Evolutionary conservation across 2,329 filamentous ascomycete genomes (phyloP).

Genomic region (Zopfia rhizophila): DNA sequence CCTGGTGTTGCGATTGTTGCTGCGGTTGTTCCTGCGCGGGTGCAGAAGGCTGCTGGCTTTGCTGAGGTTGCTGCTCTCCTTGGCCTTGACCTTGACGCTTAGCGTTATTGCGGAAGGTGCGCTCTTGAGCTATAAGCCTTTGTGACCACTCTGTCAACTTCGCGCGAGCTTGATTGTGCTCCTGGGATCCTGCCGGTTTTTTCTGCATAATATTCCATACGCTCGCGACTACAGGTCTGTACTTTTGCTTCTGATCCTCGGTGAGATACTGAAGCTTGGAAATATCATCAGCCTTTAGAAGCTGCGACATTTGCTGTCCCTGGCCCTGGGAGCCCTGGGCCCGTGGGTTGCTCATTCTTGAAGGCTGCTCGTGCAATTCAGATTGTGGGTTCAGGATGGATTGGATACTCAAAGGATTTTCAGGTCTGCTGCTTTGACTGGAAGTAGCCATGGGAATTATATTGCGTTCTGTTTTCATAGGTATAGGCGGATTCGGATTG

Average conservation of each 20-base stretch:
- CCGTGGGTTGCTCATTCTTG: conserved; percentile 48
- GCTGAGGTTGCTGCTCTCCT: conserved; percentile 30
- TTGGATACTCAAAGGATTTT: conserved; percentile 54
- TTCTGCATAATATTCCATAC: conserved; percentile 65
- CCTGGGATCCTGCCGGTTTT: conserved; percentile 59
- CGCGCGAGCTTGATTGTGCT: conserved; percentile 61
- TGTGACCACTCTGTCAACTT: conserved; percentile 63
- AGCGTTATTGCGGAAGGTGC: conserved; percentile 55
- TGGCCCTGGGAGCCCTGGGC: conserved; percentile 37
- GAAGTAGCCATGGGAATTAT: conserved; percentile 59
- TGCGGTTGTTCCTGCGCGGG: too few species aligned
- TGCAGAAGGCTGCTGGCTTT: too few species aligned
- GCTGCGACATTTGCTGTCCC: conserved; percentile 24
- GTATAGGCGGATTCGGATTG: conserved; percentile 44
- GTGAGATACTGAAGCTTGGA: conserved; percentile 54
- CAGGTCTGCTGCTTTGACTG: conserved; percentile 55
- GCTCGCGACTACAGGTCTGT: conserved; percentile 63
- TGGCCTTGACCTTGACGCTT: conserved; percentile 34
- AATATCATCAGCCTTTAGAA: conserved; percentile 48
- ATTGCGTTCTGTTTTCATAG: conserved; percentile 47
- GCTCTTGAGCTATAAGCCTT: conserved; percentile 61
- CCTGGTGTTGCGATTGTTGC: too few species aligned
- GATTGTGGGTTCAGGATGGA: conserved; percentile 59
- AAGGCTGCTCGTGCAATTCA: conserved; percentile 42
- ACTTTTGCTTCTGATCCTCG: conserved; percentile 65